phyloP scores from a whole-genome alignment of 2,329 filamentous ascomycete genomes.

The Microsporum ferrugineum region DNA sequence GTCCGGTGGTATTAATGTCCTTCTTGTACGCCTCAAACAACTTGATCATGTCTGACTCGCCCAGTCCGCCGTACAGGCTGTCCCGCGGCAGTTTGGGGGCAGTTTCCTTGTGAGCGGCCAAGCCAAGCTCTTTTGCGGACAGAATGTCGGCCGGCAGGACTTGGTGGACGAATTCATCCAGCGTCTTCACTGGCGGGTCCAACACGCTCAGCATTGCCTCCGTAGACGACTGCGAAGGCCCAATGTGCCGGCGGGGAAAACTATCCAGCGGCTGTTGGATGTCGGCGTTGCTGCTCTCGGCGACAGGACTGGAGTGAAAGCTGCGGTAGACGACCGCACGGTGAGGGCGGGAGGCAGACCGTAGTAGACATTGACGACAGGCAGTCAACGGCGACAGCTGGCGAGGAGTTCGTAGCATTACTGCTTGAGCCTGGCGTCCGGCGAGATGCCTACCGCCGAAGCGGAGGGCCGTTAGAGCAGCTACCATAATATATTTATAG shows the following conservation, averaged over 20 bases:
- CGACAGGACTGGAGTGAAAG: conserved; percentile 85
- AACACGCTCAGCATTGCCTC: conserved; percentile 69
- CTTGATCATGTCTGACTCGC: conserved; percentile 35
- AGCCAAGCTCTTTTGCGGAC: conserved; percentile 51
- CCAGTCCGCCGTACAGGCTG: conserved; percentile 35
- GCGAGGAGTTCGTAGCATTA: conserved; percentile 6
- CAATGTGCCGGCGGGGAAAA: conserved; percentile 78
- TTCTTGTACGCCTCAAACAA: conserved; percentile 32
- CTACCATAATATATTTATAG: conserved; percentile 10
- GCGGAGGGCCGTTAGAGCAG: conserved; percentile 11
- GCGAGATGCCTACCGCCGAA: conserved; percentile 12
- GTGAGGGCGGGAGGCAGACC: conserved; percentile 15
- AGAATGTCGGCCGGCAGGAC: conserved; percentile 74
- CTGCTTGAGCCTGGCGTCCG: conserved; percentile 3
- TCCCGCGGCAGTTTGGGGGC: conserved; percentile 32
- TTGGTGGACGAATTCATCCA: conserved; percentile 76
- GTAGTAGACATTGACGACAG: conserved; percentile 22
- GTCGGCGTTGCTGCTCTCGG: conserved; percentile 37
- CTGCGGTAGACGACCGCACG: conserved; percentile 17
- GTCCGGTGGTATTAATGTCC: conserved; percentile 52
- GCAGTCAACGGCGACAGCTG: conserved; percentile 23
- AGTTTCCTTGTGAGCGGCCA: conserved; percentile 38
- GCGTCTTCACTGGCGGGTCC: conserved; percentile 57
- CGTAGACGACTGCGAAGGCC: conserved; percentile 58
- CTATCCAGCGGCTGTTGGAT: conserved; percentile 41